A percentile compares a stretch with the other conserved stretches of the same genome.
Conservation (phyloP, 352 stramenopile species). For the Pythium scleroteichum region DNA sequence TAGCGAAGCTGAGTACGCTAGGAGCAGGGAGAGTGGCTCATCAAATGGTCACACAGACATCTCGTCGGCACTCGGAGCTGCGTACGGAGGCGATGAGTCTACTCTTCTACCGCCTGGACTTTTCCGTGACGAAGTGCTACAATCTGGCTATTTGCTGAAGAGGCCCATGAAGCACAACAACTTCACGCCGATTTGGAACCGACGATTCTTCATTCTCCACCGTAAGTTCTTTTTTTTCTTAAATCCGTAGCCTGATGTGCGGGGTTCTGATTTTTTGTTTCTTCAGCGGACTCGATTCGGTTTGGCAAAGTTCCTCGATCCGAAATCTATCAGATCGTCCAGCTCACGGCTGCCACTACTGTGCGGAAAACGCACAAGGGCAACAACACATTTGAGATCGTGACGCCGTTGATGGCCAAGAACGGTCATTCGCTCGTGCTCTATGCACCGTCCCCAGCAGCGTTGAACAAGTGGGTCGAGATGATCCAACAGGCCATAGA, state of each 20-base stretch:
- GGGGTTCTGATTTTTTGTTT: conserved; percentile 9
- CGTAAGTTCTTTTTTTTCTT: conserved; percentile 29
- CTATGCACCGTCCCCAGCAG: conserved; percentile 47
- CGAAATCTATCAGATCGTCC: conserved; percentile 78
- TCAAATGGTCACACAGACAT: conserved; percentile 15
- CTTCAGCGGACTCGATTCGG: conserved; percentile 55
- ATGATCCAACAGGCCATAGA: conserved; percentile 56
- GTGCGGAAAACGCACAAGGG: conserved; percentile 73
- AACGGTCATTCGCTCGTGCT: conserved; percentile 69
- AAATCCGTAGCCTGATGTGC: neutral
- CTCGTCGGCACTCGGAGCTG: conserved; percentile 1
- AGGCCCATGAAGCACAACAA: conserved; percentile 87
- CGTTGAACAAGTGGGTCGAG: conserved; percentile 66
- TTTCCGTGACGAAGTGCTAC: conserved; percentile 70
- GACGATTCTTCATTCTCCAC: conserved; percentile 74
- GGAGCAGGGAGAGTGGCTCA: conserved; percentile 21
- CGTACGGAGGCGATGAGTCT: conserved; percentile 1
- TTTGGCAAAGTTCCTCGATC: conserved; percentile 66
- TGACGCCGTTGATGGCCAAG: conserved; percentile 68
- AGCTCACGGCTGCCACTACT: conserved; percentile 56
- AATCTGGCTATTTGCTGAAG: conserved; percentile 80
- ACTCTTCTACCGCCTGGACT: conserved; percentile 18
- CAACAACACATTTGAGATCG: conserved; percentile 79
- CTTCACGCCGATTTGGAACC: conserved; percentile 67
- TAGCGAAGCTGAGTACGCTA: conserved; percentile 8